Conservation (phyloP, 1,139 yeast species). For the Zygoascus sp. region DNA sequence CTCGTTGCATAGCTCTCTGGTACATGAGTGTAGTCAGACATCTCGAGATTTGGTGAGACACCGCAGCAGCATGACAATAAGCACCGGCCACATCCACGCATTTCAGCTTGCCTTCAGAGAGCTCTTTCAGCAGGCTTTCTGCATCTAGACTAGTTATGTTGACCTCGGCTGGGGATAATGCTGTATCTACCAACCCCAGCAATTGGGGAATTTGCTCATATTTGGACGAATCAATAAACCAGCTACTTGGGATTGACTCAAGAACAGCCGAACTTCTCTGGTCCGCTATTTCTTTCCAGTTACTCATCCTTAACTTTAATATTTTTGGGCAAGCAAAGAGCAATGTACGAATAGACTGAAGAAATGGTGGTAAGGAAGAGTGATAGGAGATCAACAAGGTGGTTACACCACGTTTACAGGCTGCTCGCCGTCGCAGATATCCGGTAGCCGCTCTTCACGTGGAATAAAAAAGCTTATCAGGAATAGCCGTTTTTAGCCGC, state of each 20-base stretch:
- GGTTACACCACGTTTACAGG: too few species aligned
- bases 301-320: background rate
- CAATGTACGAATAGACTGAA: background rate
- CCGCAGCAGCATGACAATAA: conserved; percentile 46
- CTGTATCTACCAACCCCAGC: background rate
- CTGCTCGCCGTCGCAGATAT: too few species aligned
- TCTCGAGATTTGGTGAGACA: conserved; percentile 35
- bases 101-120: background rate
- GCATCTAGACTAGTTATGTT: background rate
- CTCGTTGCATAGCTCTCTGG: conserved; percentile 37
- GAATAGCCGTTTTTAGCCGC: background rate
- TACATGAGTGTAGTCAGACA: conserved; percentile 32
- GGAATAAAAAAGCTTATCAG: background rate
- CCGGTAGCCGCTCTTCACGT: background rate
- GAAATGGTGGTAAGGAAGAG: too few species aligned
- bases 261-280: background rate
- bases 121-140: background rate
- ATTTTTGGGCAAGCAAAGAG: background rate
- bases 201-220: background rate
- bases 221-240: background rate
- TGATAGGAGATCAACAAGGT: too few species aligned
- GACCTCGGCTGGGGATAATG: background rate
- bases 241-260: conserved; percentile 3
- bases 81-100: conserved; percentile 4
- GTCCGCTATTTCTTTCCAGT: conserved; percentile 3